Conservation (phyloP, 2,329 filamentous ascomycete species). For the Metarhizium guizhouense region DNA sequence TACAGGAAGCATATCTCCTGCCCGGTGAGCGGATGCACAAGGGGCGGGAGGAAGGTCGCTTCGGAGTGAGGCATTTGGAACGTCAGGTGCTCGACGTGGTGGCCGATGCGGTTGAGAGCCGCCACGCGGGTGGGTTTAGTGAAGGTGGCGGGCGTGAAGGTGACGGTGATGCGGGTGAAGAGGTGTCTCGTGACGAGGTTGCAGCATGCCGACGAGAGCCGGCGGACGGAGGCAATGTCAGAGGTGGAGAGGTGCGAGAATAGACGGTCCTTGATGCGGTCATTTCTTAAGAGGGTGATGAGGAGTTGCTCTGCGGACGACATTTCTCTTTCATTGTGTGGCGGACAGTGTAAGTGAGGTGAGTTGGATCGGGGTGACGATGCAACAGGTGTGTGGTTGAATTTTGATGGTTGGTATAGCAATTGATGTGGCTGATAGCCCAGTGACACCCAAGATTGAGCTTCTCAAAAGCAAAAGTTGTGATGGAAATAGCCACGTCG, state of each 20-base stretch:
- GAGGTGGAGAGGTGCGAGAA: slow-evolving; percentile 39
- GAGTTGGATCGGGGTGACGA: too few species aligned
- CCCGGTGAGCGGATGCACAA: slow-evolving; percentile 69
- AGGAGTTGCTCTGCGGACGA: slow-evolving; percentile 39
- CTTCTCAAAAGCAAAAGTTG: neutral
- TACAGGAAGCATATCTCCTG: slow-evolving; percentile 76
- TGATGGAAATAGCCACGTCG: neutral
- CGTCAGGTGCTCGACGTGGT: slow-evolving; percentile 67
- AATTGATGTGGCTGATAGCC: too few species aligned
- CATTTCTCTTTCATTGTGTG: slow-evolving; percentile 44
- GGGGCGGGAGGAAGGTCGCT: slow-evolving; percentile 77
- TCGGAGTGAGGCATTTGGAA: slow-evolving; percentile 69
- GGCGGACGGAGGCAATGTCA: slow-evolving; percentile 52
- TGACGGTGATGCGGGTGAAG: slow-evolving; percentile 60
- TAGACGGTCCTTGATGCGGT: slow-evolving; percentile 39
- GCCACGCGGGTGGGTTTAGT: slow-evolving; percentile 64
- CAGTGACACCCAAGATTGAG: neutral
- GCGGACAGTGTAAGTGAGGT: neutral
- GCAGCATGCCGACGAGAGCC: slow-evolving; percentile 61
- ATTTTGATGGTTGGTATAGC: neutral
- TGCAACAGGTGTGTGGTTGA: too few species aligned
- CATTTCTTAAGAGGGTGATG: slow-evolving; percentile 46
- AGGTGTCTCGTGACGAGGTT: slow-evolving; percentile 60
- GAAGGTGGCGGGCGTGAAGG: slow-evolving; percentile 66
- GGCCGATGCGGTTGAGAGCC: slow-evolving; percentile 68